phyloP scores from a whole-genome alignment of 306 rosid genomes.

The Datisca glomerata region DNA sequence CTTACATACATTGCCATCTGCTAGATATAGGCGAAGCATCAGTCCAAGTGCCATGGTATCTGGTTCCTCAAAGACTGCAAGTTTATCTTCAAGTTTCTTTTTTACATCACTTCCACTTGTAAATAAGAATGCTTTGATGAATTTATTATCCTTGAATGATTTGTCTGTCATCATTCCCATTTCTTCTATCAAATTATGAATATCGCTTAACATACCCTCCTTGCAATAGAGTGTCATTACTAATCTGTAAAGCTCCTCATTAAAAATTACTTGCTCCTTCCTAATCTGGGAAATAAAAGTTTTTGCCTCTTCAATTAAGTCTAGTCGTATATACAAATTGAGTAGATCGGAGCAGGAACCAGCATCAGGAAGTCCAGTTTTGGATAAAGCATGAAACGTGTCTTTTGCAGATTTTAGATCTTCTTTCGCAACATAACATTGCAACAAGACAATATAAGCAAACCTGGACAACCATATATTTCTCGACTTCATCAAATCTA shows the following conservation, averaged over 20 bases:
- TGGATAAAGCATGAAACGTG: conserved; percentile 51
- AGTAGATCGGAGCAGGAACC: conserved; percentile 80
- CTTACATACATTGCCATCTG: conserved; percentile 32
- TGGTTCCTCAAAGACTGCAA: conserved; percentile 26
- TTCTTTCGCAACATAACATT: conserved; percentile 77
- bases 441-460: conserved; percentile 71
- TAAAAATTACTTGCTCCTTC: conserved; percentile 33
- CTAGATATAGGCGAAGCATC: conserved; percentile 47
- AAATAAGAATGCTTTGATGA: conserved; percentile 39
- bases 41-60: conserved; percentile 54
- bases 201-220: conserved; percentile 64
- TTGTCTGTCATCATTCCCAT: conserved; percentile 33
- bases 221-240: conserved; percentile 63
- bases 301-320: conserved; percentile 47
- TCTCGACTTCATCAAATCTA: conserved; percentile 68
- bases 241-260: conserved; percentile 56
- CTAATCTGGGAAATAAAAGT: conserved; percentile 47
- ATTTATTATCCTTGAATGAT: conserved; percentile 24
- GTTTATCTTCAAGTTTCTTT: conserved; percentile 27
- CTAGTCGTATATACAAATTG: conserved; percentile 44
- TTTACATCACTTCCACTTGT: conserved; percentile 28
- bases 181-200: conserved; percentile 40
- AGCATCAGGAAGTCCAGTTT: conserved; percentile 83
- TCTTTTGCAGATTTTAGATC: conserved; percentile 57
- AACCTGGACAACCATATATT: conserved; percentile 61